Evolutionary conservation across 2,329 filamentous ascomycete genomes (phyloP), one percentile per base, ranked within the genome.

Genomic region (Fusarium sp.): DNA sequence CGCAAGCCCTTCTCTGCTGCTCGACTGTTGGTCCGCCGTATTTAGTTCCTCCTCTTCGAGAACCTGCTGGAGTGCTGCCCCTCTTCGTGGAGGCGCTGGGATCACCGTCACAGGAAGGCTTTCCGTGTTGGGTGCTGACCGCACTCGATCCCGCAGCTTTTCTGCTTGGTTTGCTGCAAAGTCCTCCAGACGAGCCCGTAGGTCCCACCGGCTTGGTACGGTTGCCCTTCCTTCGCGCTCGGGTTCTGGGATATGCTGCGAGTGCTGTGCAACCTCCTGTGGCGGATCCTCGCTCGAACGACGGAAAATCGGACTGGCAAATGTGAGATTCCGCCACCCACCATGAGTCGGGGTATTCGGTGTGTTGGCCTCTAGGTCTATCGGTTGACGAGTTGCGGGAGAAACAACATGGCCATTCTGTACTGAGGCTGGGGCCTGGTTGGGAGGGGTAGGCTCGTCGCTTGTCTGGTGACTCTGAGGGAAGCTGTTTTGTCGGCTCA

Each of bases 91-190:
- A 20, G 90, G 90, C 1, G 90, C 89, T 4, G 90, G 90, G 16
- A 92, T 91, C 9, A 91, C 86, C 20, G 85, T 89, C 2, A 90
- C 86, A 2, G 90, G 89, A 20, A 92, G 81, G 68, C 85, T 87
- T 22, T 87, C 87, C 2, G 86, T 89, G 73, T 89, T 86, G 1
- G 86, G 84, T 1, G 85, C 86, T 11, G 89, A 86, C 12, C 87
- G 84, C 55, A 90, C 84, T 66, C 83, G 86, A 63, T 92, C 90
- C 11, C 89, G 84, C 7, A 92, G 79, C 77, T 85, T 88, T 71
- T 92, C 90, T 1, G 89, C 90, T 70, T 92, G 89, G 9, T 84
- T 86, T 1, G 85, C 88, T 1, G 90, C 89, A 74, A 92, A 92
- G 56, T 91, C 87, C 67, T 92, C 90, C 2, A 92, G 78, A 16